Evolutionary conservation across 2,329 filamentous ascomycete species (phyloP).

Genomic region (Ophiosphaerella narmari): DNA sequence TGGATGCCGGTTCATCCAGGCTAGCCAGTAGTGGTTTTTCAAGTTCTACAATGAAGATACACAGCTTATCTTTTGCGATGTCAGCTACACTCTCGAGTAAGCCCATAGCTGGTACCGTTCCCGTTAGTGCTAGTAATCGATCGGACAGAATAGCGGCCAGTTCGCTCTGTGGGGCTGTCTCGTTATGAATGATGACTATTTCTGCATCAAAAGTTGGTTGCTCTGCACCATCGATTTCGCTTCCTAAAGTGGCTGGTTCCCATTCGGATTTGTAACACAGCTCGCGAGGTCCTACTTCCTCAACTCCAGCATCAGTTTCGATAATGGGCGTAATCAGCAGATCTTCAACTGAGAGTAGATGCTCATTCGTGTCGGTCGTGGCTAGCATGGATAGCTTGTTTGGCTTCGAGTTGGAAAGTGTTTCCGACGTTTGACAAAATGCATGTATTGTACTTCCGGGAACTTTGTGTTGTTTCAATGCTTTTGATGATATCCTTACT

Average conservation of each 20-base stretch:
- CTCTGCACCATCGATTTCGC: background rate
- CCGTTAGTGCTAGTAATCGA: constrained; percentile 7
- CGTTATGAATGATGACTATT: constrained; percentile 19
- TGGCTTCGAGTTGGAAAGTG: constrained; percentile 12
- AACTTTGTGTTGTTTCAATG: constrained; percentile 3
- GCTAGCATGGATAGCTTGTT: constrained; percentile 32
- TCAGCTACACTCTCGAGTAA: constrained; percentile 1
- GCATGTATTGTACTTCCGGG: constrained; percentile 14
- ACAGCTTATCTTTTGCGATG: constrained; percentile 16
- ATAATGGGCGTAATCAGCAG: constrained; percentile 27
- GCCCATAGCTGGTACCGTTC: background rate
- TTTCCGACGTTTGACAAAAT: constrained; percentile 14
- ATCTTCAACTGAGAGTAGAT: constrained; percentile 26
- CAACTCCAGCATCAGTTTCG: constrained; percentile 9
- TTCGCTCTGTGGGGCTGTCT: constrained; percentile 10
- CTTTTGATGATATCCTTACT: constrained; percentile 21
- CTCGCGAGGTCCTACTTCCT: constrained; percentile 16
- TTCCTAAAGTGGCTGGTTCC: constrained; percentile 15
- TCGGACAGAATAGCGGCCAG: constrained; percentile 19
- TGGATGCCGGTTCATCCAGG: constrained; percentile 4
- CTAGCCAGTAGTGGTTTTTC: constrained; percentile 7
- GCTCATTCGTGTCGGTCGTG: constrained; percentile 12
- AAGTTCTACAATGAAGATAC: constrained; percentile 18
- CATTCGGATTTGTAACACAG: constrained; percentile 36
- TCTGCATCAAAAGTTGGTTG: constrained; percentile 5